Evolutionary conservation across 495 filamentous ascomycete genomes (phyloP).

Genomic region (Hyaloscypha variabilis): DNA sequence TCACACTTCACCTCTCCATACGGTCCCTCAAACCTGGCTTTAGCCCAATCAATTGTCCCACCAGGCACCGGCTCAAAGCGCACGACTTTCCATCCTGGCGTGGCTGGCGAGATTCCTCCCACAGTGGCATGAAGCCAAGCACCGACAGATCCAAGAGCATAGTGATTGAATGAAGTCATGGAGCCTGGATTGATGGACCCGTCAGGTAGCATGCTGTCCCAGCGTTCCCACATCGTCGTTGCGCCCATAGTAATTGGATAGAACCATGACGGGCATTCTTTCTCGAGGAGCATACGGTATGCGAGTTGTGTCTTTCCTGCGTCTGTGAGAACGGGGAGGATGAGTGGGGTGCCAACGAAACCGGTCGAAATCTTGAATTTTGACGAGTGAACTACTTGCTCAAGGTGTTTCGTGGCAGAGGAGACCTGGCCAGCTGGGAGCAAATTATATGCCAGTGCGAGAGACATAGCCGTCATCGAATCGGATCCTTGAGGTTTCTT

Average conservation of each 20-base stretch:
- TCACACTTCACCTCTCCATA: conserved; percentile 26
- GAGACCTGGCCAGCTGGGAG: conserved; percentile 36
- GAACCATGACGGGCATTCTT: conserved; percentile 49
- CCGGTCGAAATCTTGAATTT: conserved; percentile 54
- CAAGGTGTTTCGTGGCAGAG: conserved; percentile 34
- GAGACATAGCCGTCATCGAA: conserved; percentile 50
- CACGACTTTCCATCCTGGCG: conserved; percentile 26
- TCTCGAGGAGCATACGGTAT: conserved; percentile 33
- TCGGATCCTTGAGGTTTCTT: conserved; percentile 43
- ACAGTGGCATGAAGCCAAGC: conserved; percentile 23
- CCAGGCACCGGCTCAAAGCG: conserved; percentile 25
- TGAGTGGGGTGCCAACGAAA: conserved; percentile 55
- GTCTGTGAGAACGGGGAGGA: conserved; percentile 46
- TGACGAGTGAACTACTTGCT: conserved; percentile 39
- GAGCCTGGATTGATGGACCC: conserved; percentile 51
- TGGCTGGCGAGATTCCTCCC: conserved; percentile 10
- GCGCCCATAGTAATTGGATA: conserved; percentile 53
- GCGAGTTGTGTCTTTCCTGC: conserved; percentile 36
- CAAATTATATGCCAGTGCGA: conserved; percentile 49
- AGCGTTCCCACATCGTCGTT: conserved; percentile 57
- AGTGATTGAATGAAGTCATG: conserved; percentile 61
- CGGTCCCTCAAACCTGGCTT: conserved; percentile 15
- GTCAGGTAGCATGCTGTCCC: conserved; percentile 55
- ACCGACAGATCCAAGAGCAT: conserved; percentile 42
- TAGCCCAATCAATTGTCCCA: conserved; percentile 26